Conservation (phyloP, 164 flowering plant genomes). For the Houttuynia cordata region DNA sequence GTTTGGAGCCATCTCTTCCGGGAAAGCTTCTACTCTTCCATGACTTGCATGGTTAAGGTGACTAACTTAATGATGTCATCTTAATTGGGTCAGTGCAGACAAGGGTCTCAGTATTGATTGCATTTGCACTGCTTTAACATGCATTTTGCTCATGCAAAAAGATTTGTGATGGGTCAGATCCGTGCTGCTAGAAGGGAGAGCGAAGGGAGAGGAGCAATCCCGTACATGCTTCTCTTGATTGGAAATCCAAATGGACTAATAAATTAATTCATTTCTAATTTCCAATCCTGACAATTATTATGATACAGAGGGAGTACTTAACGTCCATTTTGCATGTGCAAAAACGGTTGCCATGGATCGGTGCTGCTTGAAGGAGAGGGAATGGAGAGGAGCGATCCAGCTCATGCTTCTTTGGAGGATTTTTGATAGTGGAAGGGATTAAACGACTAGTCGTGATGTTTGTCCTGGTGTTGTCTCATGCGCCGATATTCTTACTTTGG, state of each 20-base stretch:
- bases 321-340: background rate
- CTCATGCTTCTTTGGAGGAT: constrained; percentile 61
- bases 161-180: constrained; percentile 96
- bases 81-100: too few species aligned
- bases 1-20: constrained; percentile 43
- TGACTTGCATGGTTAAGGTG: constrained; percentile 86
- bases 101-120: too few species aligned
- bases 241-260: too few species aligned
- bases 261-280: too few species aligned
- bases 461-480: constrained; percentile 76
- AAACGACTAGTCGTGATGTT: constrained; percentile 52
- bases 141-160: too few species aligned
- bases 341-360: constrained; percentile 83
- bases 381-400: constrained; percentile 65
- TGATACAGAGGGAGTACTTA: too few species aligned
- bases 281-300: too few species aligned
- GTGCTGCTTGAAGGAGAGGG: constrained; percentile 53
- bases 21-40: constrained; percentile 75
- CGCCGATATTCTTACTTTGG: constrained; percentile 67
- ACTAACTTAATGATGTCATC: background rate
- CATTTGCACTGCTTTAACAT: too few species aligned
- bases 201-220: constrained; percentile 61
- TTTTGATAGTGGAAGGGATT: constrained; percentile 50
- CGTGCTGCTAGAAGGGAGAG: constrained; percentile 52
- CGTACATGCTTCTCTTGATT: constrained; percentile 37